Percentiles rank a stretch among this genome's conserved stretches.
These are phyloP conservation scores for Aphelidium insulamus DNA, from an alignment of 371 early-diverging fungal genomes.

Conservation along the genomic window DNA sequence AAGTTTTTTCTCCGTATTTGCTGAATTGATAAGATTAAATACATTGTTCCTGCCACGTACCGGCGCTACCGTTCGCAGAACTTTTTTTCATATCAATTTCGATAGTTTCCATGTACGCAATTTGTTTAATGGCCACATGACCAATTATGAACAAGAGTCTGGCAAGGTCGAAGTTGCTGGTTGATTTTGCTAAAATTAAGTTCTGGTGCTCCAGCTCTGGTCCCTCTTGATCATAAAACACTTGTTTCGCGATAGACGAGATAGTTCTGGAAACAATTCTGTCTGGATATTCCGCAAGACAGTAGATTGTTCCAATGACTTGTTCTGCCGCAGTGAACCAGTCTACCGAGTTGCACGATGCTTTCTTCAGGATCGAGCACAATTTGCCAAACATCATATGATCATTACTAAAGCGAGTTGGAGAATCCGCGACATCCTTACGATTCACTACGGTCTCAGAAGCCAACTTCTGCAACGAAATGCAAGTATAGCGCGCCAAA, in stretches of 20 bases:
- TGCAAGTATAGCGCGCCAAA: constrained; percentile 69
- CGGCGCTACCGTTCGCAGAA: constrained; percentile 9
- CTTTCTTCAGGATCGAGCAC: neutral
- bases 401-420: neutral
- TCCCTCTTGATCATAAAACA: constrained; percentile 12
- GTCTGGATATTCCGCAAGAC: constrained; percentile 72
- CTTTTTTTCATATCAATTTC: constrained; percentile 43
- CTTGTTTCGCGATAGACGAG: constrained; percentile 23
- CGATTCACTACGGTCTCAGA: neutral
- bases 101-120: constrained; percentile 74
- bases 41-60: constrained; percentile 1
- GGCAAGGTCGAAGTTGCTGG: constrained; percentile 2
- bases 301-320: constrained; percentile 69
- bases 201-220: constrained; percentile 4
- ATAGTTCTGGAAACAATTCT: constrained; percentile 46
- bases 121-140: constrained; percentile 81
- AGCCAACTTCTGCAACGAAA: constrained; percentile 50
- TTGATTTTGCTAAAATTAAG: constrained; percentile 1
- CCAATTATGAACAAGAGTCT: constrained; percentile 68
- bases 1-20: constrained; percentile 9
- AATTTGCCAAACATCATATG: neutral
- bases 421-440: neutral
- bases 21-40: constrained; percentile 5
- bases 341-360: neutral
- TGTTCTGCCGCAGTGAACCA: constrained; percentile 81